phyloP scores from a whole-genome alignment of 306 rosid species.

The Leucaena leucocephala region DNA sequence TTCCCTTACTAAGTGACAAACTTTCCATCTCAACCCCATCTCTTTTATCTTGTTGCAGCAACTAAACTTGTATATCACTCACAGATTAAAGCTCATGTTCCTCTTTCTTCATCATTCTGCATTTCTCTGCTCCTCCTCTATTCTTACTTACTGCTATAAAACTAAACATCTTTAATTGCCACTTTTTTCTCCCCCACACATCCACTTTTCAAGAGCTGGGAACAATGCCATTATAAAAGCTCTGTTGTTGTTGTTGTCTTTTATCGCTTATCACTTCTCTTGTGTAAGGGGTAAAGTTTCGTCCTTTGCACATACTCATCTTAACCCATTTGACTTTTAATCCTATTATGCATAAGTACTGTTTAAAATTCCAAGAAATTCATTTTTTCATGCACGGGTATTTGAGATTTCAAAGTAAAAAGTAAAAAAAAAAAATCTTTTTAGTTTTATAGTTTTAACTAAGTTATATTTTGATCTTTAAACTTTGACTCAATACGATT shows the following conservation, averaged over 20 bases:
- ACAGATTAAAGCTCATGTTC: conserved; percentile 33
- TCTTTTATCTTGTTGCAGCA: conserved; percentile 9
- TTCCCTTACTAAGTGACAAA: conserved; percentile 12
- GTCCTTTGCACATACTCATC: background rate
- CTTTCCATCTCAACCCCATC: conserved; percentile 10
- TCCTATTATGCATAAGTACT: background rate
- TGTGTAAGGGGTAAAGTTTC: background rate
- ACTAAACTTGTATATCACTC: conserved; percentile 33
- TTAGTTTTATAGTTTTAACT: too few species aligned
- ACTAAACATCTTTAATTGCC: background rate
- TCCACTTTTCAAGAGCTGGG: background rate
- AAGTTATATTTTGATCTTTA: too few species aligned
- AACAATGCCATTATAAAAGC: background rate
- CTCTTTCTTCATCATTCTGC: conserved; percentile 16
- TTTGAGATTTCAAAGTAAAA: too few species aligned
- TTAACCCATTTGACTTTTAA: background rate
- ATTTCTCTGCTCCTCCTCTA: background rate
- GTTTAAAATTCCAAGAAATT: too few species aligned
- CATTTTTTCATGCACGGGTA: too few species aligned
- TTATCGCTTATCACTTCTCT: background rate
- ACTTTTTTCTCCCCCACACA: conserved; percentile 1
- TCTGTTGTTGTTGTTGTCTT: background rate
- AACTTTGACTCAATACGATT: too few species aligned
- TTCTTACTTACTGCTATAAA: conserved; percentile 31
- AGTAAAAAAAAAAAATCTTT: too few species aligned